These are phyloP conservation scores for Saitozyma podzolica DNA, from an alignment of 768 basidiomycete species.

Conservation along the genomic window DNA sequence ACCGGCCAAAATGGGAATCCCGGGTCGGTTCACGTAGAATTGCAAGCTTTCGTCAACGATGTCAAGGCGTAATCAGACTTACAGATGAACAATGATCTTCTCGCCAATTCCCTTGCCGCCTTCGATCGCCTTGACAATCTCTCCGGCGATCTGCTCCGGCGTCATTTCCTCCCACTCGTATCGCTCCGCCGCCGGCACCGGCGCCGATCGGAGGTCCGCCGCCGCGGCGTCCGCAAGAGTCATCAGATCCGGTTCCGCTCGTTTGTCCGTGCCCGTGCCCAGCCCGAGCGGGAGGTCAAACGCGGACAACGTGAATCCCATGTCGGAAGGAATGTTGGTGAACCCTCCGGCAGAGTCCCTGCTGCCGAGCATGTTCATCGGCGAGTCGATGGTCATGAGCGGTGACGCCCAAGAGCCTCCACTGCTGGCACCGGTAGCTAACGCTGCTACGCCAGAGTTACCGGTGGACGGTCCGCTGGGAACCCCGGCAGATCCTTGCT, in stretches of 20 bases:
- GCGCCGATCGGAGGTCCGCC: slow-evolving; percentile 13
- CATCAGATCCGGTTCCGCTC: slow-evolving; percentile 42
- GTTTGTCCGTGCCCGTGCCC: neutral
- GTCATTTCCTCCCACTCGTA: slow-evolving; percentile 33
- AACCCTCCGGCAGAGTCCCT: no score
- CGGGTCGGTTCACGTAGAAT: slow-evolving; percentile 20
- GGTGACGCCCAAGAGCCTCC: no score
- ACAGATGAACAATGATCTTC: slow-evolving; percentile 39
- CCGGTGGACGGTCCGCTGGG: no score
- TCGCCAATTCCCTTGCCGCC: slow-evolving; percentile 34
- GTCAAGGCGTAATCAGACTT: slow-evolving; percentile 8
- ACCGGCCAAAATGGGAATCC: slow-evolving; percentile 12
- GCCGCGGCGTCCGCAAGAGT: slow-evolving; percentile 46
- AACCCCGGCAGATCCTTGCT: no score
- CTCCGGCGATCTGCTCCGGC: slow-evolving; percentile 18
- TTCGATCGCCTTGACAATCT: slow-evolving; percentile 26
- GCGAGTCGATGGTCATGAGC: no score
- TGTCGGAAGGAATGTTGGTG: no score
- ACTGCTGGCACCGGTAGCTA: no score
- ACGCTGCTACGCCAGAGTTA: no score
- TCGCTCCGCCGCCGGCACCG: neutral
- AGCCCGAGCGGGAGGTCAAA: neutral
- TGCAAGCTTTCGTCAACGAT: slow-evolving; percentile 14
- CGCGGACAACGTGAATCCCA: no score
- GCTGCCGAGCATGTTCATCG: no score